Base-by-base conservation (phyloP, 2,329 filamentous ascomycete species). In the Cladosporium sp. region DNA sequence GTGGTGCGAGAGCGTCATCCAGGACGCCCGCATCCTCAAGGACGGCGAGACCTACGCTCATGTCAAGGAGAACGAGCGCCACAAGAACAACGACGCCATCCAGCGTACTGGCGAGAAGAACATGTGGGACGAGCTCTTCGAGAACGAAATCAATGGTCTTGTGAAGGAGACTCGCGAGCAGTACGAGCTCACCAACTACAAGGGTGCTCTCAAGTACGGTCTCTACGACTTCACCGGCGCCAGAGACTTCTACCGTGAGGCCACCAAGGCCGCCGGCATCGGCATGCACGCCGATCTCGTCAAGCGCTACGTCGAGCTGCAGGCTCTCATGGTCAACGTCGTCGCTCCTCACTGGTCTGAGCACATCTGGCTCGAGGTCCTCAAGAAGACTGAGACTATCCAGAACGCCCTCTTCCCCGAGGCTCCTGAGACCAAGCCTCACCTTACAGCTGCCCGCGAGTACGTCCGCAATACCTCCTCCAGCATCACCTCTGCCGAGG, bases 311-410 rank as follows among this genome's bases (percentile, higher is more conserved):
- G 83, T 96, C 58, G 86, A 95, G 72, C 78, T 95, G 17, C 92
- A 96, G 70, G 84, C 88, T 40, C 78, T 95, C 44, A 78, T 96
- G 64, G 74, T 97, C 59, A 80, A 86, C 3, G 87, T 90, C 45
- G 84, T 97, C 56, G 85, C 92, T 2, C 92, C 93, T 52, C 93
- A 99, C 72, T 97, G 90, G 86, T 79, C 89, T 41, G 93, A 99
- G 67, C 87, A 95, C 71, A 83, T 99, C 66, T 97, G 90, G 89
- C 82, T 87, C 49, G 92, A 97, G 71, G 83, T 97, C 2, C 82
- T 99, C 54, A 82, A 86, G 67, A 90, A 85, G 74, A 69, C 80
- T 30, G 73, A 77, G 50, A 87, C 86, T 7, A 82, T 99, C 62
- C 91, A 97, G 73, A 82, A 84, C 47, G 89, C 88, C 11, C 76